phyloP scores from a whole-genome alignment of 1,284 basidiomycete species.

The Gastroboletus turbinatus region DNA sequence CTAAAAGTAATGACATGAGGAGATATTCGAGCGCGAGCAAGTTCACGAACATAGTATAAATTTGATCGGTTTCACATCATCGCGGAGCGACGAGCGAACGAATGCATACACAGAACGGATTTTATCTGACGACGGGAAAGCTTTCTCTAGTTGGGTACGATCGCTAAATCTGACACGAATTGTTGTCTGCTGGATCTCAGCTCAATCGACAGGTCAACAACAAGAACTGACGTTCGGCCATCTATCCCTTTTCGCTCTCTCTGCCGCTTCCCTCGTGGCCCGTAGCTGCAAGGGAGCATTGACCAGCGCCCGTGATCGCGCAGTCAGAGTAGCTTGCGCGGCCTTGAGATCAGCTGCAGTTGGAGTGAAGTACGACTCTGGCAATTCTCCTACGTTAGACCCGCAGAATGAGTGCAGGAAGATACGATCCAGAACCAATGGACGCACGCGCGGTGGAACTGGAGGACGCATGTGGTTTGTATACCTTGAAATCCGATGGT shows the following conservation, averaged over 20 bases:
- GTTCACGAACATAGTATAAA: constrained; percentile 74
- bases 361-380: constrained; percentile 75
- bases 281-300: constrained; percentile 79
- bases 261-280: constrained; percentile 63
- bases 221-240: constrained; percentile 66
- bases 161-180: constrained; percentile 83
- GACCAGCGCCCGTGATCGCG: constrained; percentile 62
- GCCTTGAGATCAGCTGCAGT: constrained; percentile 72
- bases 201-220: neutral
- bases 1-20: constrained; percentile 37
- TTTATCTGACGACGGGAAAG: constrained; percentile 73
- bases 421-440: constrained; percentile 8
- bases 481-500: constrained; percentile 44
- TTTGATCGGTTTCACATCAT: constrained; percentile 71
- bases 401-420: constrained; percentile 6
- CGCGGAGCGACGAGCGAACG: constrained; percentile 68
- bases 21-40: neutral
- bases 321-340: constrained; percentile 63
- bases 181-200: constrained; percentile 54
- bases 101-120: constrained; percentile 83
- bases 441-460: constrained; percentile 25
- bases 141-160: constrained; percentile 78
- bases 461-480: constrained; percentile 39
- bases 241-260: constrained; percentile 59
- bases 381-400: constrained; percentile 42